Evolutionary conservation across 2,329 filamentous ascomycete species (phyloP), one percentile per base, ranked within the genome.

Genomic region (Chrysoporthe puriensis): DNA sequence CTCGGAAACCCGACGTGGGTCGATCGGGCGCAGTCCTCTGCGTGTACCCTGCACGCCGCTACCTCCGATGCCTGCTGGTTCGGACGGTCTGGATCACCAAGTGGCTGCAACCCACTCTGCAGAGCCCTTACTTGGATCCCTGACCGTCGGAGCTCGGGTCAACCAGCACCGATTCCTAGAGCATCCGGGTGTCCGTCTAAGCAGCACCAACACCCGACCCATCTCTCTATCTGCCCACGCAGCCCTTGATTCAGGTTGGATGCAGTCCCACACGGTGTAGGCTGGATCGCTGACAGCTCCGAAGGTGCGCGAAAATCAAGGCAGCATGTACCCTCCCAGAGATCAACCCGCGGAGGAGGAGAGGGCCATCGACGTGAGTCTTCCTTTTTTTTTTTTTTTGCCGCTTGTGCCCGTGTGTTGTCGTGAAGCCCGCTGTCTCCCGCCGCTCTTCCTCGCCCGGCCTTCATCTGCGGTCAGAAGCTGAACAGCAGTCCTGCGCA

Each of bases 361-460:
- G 79, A 26, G 79, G 78, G 1, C 78, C 78, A 63, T 78, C 77
- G 44, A 80, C 77, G 78, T 78, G 68, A 56, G 72, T 70, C 0
- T 4, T 40, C 16, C 16, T 26, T 43, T 21, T 34, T 1, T 13
- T 21, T 14, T 13, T 58, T 46, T 4, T 3, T 14, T 1, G 21
- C 1, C 6, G 4, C n/a, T 50, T 11, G 9, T 50, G 18, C 3
- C 8, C 11, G 6, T 50, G 3, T 7, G 44, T 21, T 50, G 8
- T 9, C 26, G 6, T 14, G 11, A 32, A 40, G 36, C 36, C 36
- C 36, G 36, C 36, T 40, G 36, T 40, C 36, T 4, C 6, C 4
- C 5, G 36, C 36, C 36, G 5, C 36, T 40, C 36, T 40, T 40
- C 5, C 36, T 9, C 36, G 36, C 9, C 9, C 36, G 36, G 9